Percentiles rank a stretch among this genome's conserved stretches.
These are phyloP conservation scores for Aphanoascus verrucosus DNA, from an alignment of 2,329 filamentous ascomycete genomes.

Conservation along the genomic window DNA sequence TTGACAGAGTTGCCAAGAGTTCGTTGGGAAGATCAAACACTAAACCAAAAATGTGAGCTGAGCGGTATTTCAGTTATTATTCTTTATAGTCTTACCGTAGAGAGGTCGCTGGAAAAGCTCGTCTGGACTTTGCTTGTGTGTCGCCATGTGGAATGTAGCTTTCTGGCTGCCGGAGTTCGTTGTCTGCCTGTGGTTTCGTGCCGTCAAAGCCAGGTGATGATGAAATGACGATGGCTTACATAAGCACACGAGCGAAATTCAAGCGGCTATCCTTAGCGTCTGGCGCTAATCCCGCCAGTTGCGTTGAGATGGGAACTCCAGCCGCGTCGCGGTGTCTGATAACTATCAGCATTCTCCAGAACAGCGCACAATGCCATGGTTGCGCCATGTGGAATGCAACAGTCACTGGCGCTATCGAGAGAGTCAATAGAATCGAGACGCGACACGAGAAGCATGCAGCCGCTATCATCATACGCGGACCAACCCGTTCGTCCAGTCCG, in stretches of 20 bases:
- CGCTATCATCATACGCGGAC: not conserved
- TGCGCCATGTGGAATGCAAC: no score
- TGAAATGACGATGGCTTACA: not conserved
- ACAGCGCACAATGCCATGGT: no score
- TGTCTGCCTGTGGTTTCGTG: not conserved
- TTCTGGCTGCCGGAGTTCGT: not conserved
- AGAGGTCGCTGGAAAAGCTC: conserved; percentile 40
- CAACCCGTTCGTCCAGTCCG: not conserved
- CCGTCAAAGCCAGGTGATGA: not conserved
- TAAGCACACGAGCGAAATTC: no score
- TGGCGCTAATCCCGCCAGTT: no score
- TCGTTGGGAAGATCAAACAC: conserved; percentile 74
- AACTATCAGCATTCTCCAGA: no score
- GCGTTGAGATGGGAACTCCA: no score
- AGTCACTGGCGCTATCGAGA: no score
- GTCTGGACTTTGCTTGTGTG: conserved; percentile 21
- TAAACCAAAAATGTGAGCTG: conserved; percentile 26
- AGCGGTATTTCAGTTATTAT: not conserved
- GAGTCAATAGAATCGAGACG: no score
- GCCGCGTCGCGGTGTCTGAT: no score
- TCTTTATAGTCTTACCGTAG: conserved; percentile 33
- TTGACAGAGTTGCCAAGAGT: conserved; percentile 56
- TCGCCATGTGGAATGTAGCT: conserved; percentile 11
- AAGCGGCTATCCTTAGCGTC: no score
- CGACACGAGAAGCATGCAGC: no score